Base-by-base conservation (phyloP, 441 rosid genomes). In the Croton setiger region DNA sequence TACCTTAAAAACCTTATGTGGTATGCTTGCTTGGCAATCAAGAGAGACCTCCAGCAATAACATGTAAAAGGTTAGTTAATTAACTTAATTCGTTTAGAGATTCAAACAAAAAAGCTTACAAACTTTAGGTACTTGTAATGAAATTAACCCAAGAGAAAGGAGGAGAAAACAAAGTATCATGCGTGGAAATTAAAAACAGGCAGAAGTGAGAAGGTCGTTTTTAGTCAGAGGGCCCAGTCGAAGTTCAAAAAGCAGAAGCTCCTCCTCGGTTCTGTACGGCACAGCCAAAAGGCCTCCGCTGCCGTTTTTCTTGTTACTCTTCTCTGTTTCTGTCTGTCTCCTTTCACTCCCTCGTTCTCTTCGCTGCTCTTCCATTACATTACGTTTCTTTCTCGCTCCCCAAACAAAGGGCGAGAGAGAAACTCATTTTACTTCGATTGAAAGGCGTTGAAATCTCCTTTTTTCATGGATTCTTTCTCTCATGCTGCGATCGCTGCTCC, bases 381-480 rank as follows among this genome's bases (percentile, higher is more conserved):
- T 39, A 9, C 4, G 1, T 4, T 27, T 1, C 36, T 20, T 44
- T 31, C 3, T 44, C 35, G 5, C 13, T 13, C 21, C n/a, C 31
- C 58, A 10, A 55, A 27, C 60, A 27, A 1, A 27, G 15, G 15
- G 52, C 1, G 52, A 10, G 58, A 53, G 58, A 10, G 13, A 7
- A 21, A 21, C 39, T 4, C 15, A 2, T 27, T 10, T 23, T 12
- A 31, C 60, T 56, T 48, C 13, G 36, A 11, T 3, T 56, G 17
- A 13, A 27, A 17, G 4, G 5, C 39, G 13, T 18, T 0, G 4
- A 35, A 65, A 18, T 47, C 48, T 59, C 35, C 36, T 11, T 53
- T 11, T 63, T 75, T 74, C 64, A 89, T 89, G 96, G 89, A 86
- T 21, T 41, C 85, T 63, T 72, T 86, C 66, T 73, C 78, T 5